phyloP scores from a whole-genome alignment of 2,329 filamentous ascomycete genomes.

The Dactylellina cionopaga region DNA sequence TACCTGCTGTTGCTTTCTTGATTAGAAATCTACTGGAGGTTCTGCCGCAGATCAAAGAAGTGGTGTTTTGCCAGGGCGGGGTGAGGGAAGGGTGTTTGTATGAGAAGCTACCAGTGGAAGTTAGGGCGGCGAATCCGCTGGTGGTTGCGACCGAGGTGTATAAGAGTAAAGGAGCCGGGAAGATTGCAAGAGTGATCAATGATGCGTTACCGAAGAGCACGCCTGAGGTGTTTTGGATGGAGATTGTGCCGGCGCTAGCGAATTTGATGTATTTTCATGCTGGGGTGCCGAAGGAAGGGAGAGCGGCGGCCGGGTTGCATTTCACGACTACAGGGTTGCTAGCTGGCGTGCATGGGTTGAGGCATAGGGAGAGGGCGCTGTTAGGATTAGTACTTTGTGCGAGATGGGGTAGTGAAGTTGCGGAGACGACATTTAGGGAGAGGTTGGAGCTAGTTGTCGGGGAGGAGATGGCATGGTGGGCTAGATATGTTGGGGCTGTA shows the following conservation, averaged over 20 bases:
- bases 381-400: conserved; percentile 77
- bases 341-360: conserved; percentile 75
- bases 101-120: conserved; percentile 70
- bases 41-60: conserved; percentile 75
- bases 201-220: conserved; percentile 63
- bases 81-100: conserved; percentile 86
- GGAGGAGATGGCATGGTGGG: conserved; percentile 71
- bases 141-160: conserved; percentile 69
- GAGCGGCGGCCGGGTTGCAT: conserved; percentile 76
- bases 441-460: conserved; percentile 68
- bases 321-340: conserved; percentile 75
- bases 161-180: conserved; percentile 63
- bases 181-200: conserved; percentile 65
- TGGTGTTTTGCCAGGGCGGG: conserved; percentile 86
- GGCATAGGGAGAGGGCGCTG: conserved; percentile 75
- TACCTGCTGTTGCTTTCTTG: conserved; percentile 82
- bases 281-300: conserved; percentile 66
- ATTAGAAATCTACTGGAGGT: conserved; percentile 77
- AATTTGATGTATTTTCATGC: conserved; percentile 70
- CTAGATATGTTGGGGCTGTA: conserved; percentile 71
- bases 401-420: conserved; percentile 75
- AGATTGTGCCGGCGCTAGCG: conserved; percentile 68
- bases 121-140: conserved; percentile 75
- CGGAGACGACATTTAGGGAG: conserved; percentile 67
- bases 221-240: conserved; percentile 62